Base-by-base conservation (phyloP, 2,329 filamentous ascomycete species). In the Aspergillus persii region DNA sequence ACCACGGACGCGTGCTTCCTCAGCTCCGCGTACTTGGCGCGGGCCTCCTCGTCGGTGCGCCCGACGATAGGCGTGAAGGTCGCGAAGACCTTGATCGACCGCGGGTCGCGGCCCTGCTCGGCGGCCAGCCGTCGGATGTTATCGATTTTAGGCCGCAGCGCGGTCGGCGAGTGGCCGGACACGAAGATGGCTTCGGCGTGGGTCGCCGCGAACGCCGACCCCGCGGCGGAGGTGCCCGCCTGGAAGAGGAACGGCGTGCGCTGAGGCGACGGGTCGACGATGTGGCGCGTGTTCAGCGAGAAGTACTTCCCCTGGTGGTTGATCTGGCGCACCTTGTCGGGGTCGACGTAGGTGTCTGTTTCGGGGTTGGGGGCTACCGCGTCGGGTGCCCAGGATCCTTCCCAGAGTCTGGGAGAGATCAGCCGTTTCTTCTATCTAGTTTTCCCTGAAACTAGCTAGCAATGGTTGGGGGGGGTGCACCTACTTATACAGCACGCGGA, bases 111-210 rank as follows among this genome's bases (percentile, higher is more conserved):
- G 0, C 85, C 84, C 23, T 78, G 71, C 11, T 77, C 73, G 1
- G 76, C 75, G 0, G 84, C 84, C 4, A 83, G 73, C 18, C 79
- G 73, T 1, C 85, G 79, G 58, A 86, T 86, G 15, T 78, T 79
- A 41, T 78, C 74, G 36, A 87, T 76, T 55, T 84, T 83, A 1
- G 81, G 80, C 1, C 74, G 71, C 3, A 86, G 72, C 0, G 84
- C 71, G 2, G 71, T 62, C 0, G 83, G 80, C 0, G 80, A 82
- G 66, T 85, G 83, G 0, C 79, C 79, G 0, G 82, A 83, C 3
- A 87, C 82, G 60, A 87, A 87, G 50, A 86, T 84, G 1, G 81
- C 84, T 72, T 87, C 85, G 1, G 84, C 85, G 59, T 87, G 84
- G 0, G 76, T 81, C 2, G 83, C 79, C 0, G 83, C 84, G 63